Evolutionary conservation across 2,329 filamentous ascomycete genomes (phyloP), one percentile per base, ranked within the genome.

Genomic region (Pseudopyricularia cyperi): DNA sequence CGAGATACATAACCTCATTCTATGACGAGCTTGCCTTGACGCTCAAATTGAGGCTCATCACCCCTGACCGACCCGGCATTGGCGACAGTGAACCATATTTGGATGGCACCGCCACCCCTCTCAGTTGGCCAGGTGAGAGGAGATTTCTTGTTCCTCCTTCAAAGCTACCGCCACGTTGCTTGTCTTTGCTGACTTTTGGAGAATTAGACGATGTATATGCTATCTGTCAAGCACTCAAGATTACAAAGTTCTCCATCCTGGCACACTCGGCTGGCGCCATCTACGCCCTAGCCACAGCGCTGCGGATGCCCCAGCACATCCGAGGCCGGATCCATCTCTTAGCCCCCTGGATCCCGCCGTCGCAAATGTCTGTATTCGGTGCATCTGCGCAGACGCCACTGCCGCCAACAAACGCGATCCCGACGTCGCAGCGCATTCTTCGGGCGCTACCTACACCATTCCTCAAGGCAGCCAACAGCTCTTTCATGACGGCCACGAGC

Each of bases 221-320:
- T 51, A 95, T 98, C 54, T 98, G 93, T 65, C 88, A 95, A 62
- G 75, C 86, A 14, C 75, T 98, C 46, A 90, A 89, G 59, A 94
- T 98, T 57, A 93, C 85, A 11, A 95, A 95, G 59, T 98, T 98
- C 64, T 97, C 91, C 7, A 87, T 98, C 19, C 76, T 98, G 2
- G 93, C 93, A 2, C 93, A 98, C 66, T 97, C 91, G 1, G 93
- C 93, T 1, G 93, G 93, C 15, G 91, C 93, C n/a, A 95, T 98
- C 51, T 98, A 98, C 63, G 93, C 93, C 2, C 77, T 98, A 17
- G 93, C 93, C 0, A 97, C 93, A 0, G 93, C 93, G 0, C 74
- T 98, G 46, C 87, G 93, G 46, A 95, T 98, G 79, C 93, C 93
- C 4, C 90, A 96, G 61, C 88, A 96, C 62, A 94, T 98, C 55